These are phyloP conservation scores for Malassezia japonica DNA, from an alignment of 1,284 basidiomycete genomes.

Conservation along the genomic window DNA sequence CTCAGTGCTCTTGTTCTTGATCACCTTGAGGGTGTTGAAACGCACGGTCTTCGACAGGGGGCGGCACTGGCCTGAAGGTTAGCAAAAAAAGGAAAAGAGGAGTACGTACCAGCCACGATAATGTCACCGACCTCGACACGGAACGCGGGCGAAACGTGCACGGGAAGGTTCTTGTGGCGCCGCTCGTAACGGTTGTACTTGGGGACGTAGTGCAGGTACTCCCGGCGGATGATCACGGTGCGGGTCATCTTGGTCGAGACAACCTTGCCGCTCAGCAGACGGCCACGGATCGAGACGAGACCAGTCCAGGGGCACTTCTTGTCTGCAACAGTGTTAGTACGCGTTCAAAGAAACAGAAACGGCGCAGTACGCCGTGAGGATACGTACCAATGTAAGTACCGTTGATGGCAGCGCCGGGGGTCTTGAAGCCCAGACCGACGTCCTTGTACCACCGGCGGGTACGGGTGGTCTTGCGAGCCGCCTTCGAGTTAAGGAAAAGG, in stretches of 20 bases:
- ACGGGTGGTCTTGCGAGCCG: slow-evolving; percentile 79
- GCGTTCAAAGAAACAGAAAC: slow-evolving; percentile 8
- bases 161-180: slow-evolving; percentile 91
- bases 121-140: slow-evolving; percentile 70
- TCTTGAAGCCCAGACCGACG: slow-evolving; percentile 54
- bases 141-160: slow-evolving; percentile 95
- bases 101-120: slow-evolving; percentile 67
- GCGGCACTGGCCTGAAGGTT: slow-evolving; percentile 70
- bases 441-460: slow-evolving; percentile 95
- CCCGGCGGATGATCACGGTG: slow-evolving; percentile 93
- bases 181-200: slow-evolving; percentile 69
- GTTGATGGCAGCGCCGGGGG: slow-evolving; percentile 85
- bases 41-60: slow-evolving; percentile 98
- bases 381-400: slow-evolving; percentile 76
- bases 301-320: slow-evolving; percentile 97
- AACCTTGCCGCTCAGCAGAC: slow-evolving; percentile 93
- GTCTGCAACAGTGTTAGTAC: slow-evolving; percentile 55
- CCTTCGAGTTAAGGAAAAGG: slow-evolving; percentile 96
- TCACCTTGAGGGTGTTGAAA: slow-evolving; percentile 90
- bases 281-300: slow-evolving; percentile 79
- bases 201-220: slow-evolving; percentile 91
- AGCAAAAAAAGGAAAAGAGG: neutral
- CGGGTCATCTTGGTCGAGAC: slow-evolving; percentile 99
- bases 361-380: neutral
- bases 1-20: slow-evolving; percentile 49